phyloP scores from a whole-genome alignment of 768 basidiomycete species.

The Roridomyces roridus region DNA sequence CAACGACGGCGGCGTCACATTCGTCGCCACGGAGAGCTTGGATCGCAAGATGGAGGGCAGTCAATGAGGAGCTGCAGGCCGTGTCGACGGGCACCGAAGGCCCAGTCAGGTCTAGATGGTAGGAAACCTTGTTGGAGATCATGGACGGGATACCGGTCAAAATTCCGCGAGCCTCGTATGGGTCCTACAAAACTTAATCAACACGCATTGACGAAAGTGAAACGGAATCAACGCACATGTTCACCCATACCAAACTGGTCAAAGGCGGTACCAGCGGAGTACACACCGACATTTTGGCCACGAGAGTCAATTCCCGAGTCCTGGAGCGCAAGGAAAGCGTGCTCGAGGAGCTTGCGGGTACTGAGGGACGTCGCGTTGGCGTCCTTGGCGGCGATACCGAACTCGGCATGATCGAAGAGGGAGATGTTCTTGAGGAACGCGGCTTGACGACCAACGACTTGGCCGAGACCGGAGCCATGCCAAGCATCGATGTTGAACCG shows the following conservation, averaged over 20 bases:
- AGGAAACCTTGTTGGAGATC: conserved; percentile 48
- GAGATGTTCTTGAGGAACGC: conserved; percentile 43
- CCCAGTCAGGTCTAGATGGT: conserved; percentile 46
- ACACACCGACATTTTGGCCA: conserved; percentile 48
- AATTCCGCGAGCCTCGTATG: conserved; percentile 37
- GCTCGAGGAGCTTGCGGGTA: conserved; percentile 44
- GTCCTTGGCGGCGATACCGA: conserved; percentile 45
- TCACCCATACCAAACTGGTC: conserved; percentile 27
- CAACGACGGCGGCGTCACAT: conserved; percentile 54
- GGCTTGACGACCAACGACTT: conserved; percentile 32
- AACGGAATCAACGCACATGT: conserved; percentile 27
- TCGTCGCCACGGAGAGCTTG: conserved; percentile 50
- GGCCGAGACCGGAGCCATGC: conserved; percentile 32
- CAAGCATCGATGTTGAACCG: conserved; percentile 42
- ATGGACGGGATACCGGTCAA: conserved; percentile 30
- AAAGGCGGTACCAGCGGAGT: conserved; percentile 38
- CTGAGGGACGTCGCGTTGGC: conserved; percentile 39
- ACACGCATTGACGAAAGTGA: neutral
- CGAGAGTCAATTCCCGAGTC: conserved; percentile 57
- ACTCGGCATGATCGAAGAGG: conserved; percentile 46
- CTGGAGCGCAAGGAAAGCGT: conserved; percentile 46
- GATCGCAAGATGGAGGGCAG: conserved; percentile 54
- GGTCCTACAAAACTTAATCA: conserved; percentile 33
- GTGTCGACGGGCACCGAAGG: conserved; percentile 58
- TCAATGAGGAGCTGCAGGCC: conserved; percentile 55